These are phyloP conservation scores for Chlamydomonas reinhardtii DNA, from an alignment of 163 green algal species.

Conservation along the genomic window DNA sequence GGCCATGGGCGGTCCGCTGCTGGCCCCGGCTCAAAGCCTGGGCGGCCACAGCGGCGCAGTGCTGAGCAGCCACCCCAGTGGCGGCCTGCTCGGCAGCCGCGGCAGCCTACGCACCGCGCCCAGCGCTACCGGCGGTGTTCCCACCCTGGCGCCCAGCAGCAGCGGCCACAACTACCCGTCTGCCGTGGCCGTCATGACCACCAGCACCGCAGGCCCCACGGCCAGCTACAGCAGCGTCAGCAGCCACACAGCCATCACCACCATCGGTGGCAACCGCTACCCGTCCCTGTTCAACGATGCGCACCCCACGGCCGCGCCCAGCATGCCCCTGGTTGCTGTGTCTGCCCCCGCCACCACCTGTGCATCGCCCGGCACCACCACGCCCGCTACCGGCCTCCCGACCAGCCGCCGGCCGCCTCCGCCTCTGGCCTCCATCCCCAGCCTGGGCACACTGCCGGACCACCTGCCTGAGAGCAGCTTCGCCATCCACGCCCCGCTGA, in stretches of 20 bases:
- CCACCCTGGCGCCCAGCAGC: not conserved
- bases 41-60: not conserved
- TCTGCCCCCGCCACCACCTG: no score
- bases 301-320: not conserved
- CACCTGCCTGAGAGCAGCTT: conserved; percentile 45
- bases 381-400: not conserved
- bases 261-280: conserved; percentile 9
- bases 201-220: not conserved
- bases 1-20: not conserved
- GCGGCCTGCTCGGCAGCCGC: not conserved
- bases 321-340: not conserved
- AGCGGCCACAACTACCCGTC: not conserved
- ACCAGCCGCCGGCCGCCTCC: not conserved
- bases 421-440: conserved; percentile 1
- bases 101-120: no score
- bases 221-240: not conserved
- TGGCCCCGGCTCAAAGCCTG: not conserved
- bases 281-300: not conserved
- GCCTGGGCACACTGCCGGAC: not conserved
- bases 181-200: not conserved
- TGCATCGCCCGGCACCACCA: not conserved
- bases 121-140: not conserved
- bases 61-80: not conserved
- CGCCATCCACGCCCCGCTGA: conserved; percentile 13
- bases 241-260: no score